Percentiles rank a stretch among this genome's conserved stretches.
Evolutionary conservation across 2,329 filamentous ascomycete genomes (phyloP).

Genomic region (Colletotrichum liaoningense): DNA sequence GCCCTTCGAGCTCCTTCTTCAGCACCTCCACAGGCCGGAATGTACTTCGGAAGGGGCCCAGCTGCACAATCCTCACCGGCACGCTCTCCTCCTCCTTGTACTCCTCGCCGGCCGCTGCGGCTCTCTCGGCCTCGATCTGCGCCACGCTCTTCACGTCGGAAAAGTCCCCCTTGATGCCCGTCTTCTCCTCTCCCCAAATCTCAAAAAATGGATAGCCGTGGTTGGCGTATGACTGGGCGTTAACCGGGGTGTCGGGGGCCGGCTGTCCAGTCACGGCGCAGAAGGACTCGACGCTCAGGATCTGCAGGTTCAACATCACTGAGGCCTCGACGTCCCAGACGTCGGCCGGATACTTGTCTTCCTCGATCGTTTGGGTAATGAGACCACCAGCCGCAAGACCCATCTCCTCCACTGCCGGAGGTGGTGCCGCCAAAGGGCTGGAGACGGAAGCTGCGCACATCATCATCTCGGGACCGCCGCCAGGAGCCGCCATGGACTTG

Average conservation of each 20-base stretch:
- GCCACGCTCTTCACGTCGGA: slow-evolving; percentile 37
- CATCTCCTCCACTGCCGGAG: slow-evolving; percentile 43
- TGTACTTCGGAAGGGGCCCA: slow-evolving; percentile 32
- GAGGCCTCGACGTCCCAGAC: slow-evolving; percentile 45
- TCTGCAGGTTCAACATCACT: slow-evolving; percentile 51
- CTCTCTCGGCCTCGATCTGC: slow-evolving; percentile 33
- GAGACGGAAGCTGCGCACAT: background rate
- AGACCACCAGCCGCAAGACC: slow-evolving; percentile 51
- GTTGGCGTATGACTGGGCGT: slow-evolving; percentile 45
- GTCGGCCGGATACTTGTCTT: slow-evolving; percentile 41
- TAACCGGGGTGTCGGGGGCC: slow-evolving; percentile 48
- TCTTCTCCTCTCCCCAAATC: slow-evolving; percentile 36
- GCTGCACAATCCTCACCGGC: slow-evolving; percentile 13
- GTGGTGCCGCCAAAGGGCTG: background rate
- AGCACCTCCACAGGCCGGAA: slow-evolving; percentile 33
- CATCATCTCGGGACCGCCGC: too few relatives aligned
- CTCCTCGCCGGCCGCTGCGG: slow-evolving; percentile 20
- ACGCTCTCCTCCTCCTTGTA: slow-evolving; percentile 31
- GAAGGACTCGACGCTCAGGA: slow-evolving; percentile 51
- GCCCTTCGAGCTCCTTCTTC: slow-evolving; percentile 16
- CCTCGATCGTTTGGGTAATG: slow-evolving; percentile 51
- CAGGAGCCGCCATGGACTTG: background rate
- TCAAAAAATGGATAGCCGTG: slow-evolving; percentile 51
- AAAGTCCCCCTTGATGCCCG: slow-evolving; percentile 36
- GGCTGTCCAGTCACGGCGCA: slow-evolving; percentile 47